phyloP scores from a whole-genome alignment of 305 asterid species.

The Petunia hybrid region DNA sequence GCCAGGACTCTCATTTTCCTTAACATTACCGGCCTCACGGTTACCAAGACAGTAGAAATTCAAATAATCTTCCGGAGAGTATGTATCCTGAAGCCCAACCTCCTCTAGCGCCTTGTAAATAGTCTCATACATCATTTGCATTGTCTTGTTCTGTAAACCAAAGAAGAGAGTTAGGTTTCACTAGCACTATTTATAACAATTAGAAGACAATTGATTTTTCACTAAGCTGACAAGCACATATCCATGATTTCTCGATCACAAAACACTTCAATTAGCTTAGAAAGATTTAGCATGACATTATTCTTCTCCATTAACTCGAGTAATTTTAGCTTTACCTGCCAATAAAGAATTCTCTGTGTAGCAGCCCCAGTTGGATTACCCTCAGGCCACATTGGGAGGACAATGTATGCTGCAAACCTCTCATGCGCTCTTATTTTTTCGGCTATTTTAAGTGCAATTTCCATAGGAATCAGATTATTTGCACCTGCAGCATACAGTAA shows the following conservation, averaged over 20 bases:
- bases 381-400: slow-evolving; percentile 99
- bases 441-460: slow-evolving; percentile 86
- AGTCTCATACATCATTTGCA: slow-evolving; percentile 99
- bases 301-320: neutral
- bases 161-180: slow-evolving; percentile 24
- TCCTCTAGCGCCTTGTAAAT: slow-evolving; percentile 92
- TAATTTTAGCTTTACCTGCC: slow-evolving; percentile 71
- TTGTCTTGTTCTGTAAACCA: slow-evolving; percentile 78
- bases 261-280: neutral
- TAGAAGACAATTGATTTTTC: neutral
- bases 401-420: slow-evolving; percentile 91
- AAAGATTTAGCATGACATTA: slow-evolving; percentile 1
- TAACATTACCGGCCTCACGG: slow-evolving; percentile 71
- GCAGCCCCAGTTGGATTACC: slow-evolving; percentile 98
- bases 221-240: neutral
- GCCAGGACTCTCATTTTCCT: slow-evolving; percentile 51
- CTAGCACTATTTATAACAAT: slow-evolving; percentile 21
- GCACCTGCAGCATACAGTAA: slow-evolving; percentile 66
- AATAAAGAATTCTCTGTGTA: slow-evolving; percentile 89
- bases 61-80: slow-evolving; percentile 87
- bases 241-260: neutral
- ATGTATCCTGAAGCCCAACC: slow-evolving; percentile 89
- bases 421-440: slow-evolving; percentile 84
- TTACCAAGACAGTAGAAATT: slow-evolving; percentile 95
- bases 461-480: slow-evolving; percentile 93